Base-by-base conservation (phyloP, 495 filamentous ascomycete genomes). In the Podospora conica region DNA sequence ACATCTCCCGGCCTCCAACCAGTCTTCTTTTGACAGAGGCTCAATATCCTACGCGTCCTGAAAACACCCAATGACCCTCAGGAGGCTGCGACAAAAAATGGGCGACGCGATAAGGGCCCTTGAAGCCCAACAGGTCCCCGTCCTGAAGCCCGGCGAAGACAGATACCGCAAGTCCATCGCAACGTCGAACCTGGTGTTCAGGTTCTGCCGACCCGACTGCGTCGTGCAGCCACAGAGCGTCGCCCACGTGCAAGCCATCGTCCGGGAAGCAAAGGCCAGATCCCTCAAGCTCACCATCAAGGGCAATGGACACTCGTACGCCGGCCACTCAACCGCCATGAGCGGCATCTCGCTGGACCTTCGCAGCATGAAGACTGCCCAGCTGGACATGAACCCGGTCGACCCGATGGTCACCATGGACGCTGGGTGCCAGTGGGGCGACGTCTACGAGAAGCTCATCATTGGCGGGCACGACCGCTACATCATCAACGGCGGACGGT, bases 401-500 rank as follows among this genome's bases (percentile, higher is more conserved):
- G 71, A 73, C 55, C 55, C 60, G 8, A 9, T 48, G 11, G n/a
- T 53, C 3, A 65, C 57, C 22, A 9, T 27, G 25, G 25, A 65
- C 18, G 63, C 31, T 24, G 53, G 57, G 20, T 40, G 24, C 18
- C 15, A 23, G 21, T 67, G 71, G 71, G 67, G 66, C 12, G 59
- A 73, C 28, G 71, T 63, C 4, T 73, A 73, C 54, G 57, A 67
- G 24, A 57, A 33, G 28, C 27, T 72, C 10, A 33, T 73, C 8
- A 65, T 67, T 55, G 60, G 33, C 3, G 23, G 60, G 6, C 68
- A 65, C 12, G 31, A 74, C 20, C 71, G 71, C 1, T 61, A 12
- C 9, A 61, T 74, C 18, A 69, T 74, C 20, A 74, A 69, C 25
- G 72, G 72, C 40, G 72, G 72, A 10, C 65, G 71, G 3, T 74